These are phyloP conservation scores for Alternaria burnsii DNA, from an alignment of 2,329 filamentous ascomycete genomes.

Conservation along the genomic window DNA sequence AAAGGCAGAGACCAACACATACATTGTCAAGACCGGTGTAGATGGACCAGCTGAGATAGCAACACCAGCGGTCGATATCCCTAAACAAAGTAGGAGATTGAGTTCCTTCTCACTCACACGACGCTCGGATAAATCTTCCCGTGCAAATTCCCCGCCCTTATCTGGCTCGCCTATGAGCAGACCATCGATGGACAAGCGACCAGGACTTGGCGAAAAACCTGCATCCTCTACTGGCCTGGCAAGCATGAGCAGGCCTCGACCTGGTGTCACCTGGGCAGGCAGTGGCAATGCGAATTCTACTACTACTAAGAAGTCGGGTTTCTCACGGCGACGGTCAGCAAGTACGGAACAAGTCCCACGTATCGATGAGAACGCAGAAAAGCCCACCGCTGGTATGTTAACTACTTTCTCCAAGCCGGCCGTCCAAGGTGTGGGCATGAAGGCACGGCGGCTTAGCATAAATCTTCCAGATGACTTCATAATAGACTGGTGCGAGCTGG, in stretches of 20 bases:
- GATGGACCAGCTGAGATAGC: constrained; percentile 38
- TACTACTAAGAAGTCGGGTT: constrained; percentile 28
- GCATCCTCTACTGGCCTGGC: constrained; percentile 42
- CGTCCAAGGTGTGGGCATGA: constrained; percentile 75
- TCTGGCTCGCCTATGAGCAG: constrained; percentile 50
- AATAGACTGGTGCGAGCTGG: constrained; percentile 74
- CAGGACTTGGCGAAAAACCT: constrained; percentile 28
- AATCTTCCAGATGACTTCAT: constrained; percentile 77
- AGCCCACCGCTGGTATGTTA: constrained; percentile 44
- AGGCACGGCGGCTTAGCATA: constrained; percentile 79
- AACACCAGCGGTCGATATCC: constrained; percentile 33
- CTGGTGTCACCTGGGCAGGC: constrained; percentile 44
- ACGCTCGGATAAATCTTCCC: constrained; percentile 49
- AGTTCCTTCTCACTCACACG: constrained; percentile 52
- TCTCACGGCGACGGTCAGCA: constrained; percentile 46
- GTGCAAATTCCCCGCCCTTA: constrained; percentile 47
- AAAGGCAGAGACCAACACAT: constrained; percentile 22
- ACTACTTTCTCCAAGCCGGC: constrained; percentile 57
- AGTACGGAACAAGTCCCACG: constrained; percentile 48
- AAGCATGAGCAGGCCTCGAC: constrained; percentile 37
- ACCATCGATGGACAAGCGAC: constrained; percentile 29
- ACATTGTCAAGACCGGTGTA: constrained; percentile 41
- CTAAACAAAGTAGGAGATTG: constrained; percentile 39
- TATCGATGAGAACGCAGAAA: constrained; percentile 32
- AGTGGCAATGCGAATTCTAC: constrained; percentile 23